Percentiles rank a stretch among this genome's conserved stretches.
Evolutionary conservation across 345 rosid genomes (phyloP).

Genomic region (rapeseed (Brassica napus)): DNA sequence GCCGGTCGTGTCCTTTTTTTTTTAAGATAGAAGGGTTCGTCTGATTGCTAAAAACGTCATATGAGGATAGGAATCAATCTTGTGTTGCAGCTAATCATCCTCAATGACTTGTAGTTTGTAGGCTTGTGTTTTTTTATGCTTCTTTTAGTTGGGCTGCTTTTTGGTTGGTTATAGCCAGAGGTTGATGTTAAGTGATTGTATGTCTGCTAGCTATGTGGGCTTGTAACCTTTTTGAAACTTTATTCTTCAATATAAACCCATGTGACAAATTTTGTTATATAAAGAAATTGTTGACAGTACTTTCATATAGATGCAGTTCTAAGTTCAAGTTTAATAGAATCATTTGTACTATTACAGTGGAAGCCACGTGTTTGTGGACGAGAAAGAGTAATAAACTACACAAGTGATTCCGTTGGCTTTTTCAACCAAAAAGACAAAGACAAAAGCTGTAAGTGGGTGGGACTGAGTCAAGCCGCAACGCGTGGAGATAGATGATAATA

Average conservation of each 20-base stretch:
- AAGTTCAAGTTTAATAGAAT: not conserved
- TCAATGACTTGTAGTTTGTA: not conserved
- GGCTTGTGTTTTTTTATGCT: not conserved
- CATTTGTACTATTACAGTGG: constrained; percentile 2
- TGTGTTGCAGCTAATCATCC: not conserved
- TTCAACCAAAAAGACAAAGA: constrained; percentile 23
- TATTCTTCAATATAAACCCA: not conserved
- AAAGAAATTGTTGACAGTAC: not conserved
- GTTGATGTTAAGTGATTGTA: not conserved
- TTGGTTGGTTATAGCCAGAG: not conserved
- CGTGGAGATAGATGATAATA: constrained; percentile 14
- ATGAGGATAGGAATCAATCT: no score
- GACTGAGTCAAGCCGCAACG: constrained; percentile 38
- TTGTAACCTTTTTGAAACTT: not conserved
- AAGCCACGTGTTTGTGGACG: constrained; percentile 29
- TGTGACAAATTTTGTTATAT: not conserved
- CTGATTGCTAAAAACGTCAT: no score
- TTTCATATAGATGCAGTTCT: not conserved
- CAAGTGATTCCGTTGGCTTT: constrained; percentile 23
- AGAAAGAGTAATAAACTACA: constrained; percentile 1
- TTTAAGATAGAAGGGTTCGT: no score
- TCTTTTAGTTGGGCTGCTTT: not conserved
- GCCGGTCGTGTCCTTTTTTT: no score
- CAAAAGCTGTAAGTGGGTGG: constrained; percentile 18
- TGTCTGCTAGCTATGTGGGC: not conserved